Base-by-base conservation (phyloP, 306 rosid genomes). In the Quillaja saponaria region DNA sequence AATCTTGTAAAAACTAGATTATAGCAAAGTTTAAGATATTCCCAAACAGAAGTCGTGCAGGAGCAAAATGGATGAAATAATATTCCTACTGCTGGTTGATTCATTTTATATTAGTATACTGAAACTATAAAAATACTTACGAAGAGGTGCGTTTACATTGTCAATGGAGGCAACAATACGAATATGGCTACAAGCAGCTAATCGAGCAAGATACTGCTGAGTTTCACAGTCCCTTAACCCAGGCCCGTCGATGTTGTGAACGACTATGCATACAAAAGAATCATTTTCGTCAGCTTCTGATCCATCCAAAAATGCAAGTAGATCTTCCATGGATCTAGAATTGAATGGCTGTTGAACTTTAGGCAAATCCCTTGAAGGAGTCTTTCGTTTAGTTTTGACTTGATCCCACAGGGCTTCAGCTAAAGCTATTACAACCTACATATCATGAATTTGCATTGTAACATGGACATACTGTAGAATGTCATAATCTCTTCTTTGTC, bases 161-260 rank as follows among this genome's bases (percentile, higher is more conserved):
- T 92, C 96, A 40, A 86, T 78, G 7, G 95, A 86, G 58, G 95
- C 94, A 74, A 83, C 78, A 18, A 89, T 39, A 12, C 94, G 84
- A 68, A 92, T 75, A 49, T 72, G 74, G 68, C 83, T 77, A 74
- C 99, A 86, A 44, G 90, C 80, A 67, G 95, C 90, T 17, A 92
- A 75, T 55, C 83, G 84, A 37, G 87, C 92, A 49, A 92, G 89
- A 79, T 72, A 78, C 52, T 82, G 94, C 70, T 86, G 96, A 55
- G 83, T 83, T 65, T 88, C 96, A 17, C 82, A 63, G 70, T 92
- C 99, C 67, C 99, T 82, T 68, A 86, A 76, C 41, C 87, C 96
- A 17, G 95, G 94, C 41, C 96, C 99, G 63, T 92, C 96, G 38
- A 92, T 89, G 79, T 92, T 92, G 80, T 92, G 90, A 69, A 89